phyloP scores from a whole-genome alignment of 441 rosid genomes.

The Mallotus japonicus region DNA sequence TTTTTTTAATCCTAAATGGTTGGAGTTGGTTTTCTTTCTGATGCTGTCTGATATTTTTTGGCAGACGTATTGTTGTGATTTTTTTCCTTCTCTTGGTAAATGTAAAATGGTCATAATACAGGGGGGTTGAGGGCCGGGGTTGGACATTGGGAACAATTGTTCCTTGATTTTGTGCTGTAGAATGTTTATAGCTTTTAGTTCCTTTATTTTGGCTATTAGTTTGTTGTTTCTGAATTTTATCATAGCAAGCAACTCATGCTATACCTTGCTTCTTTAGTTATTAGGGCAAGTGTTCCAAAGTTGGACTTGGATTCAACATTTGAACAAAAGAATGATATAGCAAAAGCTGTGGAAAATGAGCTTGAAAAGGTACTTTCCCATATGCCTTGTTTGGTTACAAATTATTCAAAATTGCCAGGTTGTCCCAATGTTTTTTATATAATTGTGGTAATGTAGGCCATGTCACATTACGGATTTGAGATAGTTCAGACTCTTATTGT shows the following conservation, averaged over 20 bases:
- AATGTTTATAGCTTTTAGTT: neutral
- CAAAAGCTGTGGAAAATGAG: slow-evolving; percentile 60
- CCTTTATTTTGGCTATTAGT: neutral
- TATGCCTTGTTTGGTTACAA: neutral
- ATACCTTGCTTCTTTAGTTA: slow-evolving; percentile 35
- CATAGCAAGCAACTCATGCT: slow-evolving; percentile 4
- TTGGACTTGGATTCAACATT: slow-evolving; percentile 52
- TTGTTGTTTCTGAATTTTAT: neutral
- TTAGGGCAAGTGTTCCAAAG: slow-evolving; percentile 66
- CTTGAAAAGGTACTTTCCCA: slow-evolving; percentile 50
- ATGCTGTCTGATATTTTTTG: neutral
- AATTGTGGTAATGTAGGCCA: slow-evolving; percentile 33
- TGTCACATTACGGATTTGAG: slow-evolving; percentile 58
- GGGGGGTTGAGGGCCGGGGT: neutral
- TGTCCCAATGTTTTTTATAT: neutral
- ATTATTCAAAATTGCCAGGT: neutral
- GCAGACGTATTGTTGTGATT: neutral
- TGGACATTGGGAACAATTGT: neutral
- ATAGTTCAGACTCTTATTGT: slow-evolving; percentile 58
- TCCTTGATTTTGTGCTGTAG: neutral
- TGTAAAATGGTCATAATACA: neutral
- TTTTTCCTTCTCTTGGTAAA: neutral
- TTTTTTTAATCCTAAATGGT: neutral
- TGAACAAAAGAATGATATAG: slow-evolving; percentile 69
- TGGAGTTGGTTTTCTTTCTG: neutral